Percentiles rank a stretch among this genome's conserved stretches.
These are phyloP conservation scores for Solanum arcanum DNA, from an alignment of 257 asterid genomes.

Conservation along the genomic window DNA sequence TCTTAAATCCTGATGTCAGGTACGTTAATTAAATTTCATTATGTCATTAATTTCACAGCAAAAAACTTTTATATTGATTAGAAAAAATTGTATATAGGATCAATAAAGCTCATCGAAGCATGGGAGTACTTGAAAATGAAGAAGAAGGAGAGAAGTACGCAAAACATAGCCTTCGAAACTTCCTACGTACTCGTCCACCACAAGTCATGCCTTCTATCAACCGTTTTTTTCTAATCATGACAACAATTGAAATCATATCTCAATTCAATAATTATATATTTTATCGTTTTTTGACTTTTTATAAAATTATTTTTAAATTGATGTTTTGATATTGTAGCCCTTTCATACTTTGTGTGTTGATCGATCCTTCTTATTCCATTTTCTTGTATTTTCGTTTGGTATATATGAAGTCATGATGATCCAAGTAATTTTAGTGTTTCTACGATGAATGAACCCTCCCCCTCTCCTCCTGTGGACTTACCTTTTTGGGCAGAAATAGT, in stretches of 20 bases:
- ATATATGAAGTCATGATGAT: background rate
- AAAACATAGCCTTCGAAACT: conserved; percentile 55
- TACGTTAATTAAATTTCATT: no score
- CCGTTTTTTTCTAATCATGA: conserved; percentile 40
- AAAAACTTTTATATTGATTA: no score
- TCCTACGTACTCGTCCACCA: conserved; percentile 76
- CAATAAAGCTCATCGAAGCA: conserved; percentile 39
- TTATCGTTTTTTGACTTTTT: background rate
- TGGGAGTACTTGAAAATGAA: conserved; percentile 49
- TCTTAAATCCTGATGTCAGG: conserved; percentile 77
- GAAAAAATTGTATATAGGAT: conserved; percentile 22
- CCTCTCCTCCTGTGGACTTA: background rate
- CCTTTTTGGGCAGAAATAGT: background rate
- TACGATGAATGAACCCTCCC: background rate
- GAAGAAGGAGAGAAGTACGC: conserved; percentile 77
- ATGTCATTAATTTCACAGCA: no score
- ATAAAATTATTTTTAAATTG: no score
- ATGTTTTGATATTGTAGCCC: background rate
- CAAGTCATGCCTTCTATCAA: conserved; percentile 79
- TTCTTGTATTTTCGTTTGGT: background rate
- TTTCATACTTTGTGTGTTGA: no score
- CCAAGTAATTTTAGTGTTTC: background rate
- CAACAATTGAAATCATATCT: background rate
- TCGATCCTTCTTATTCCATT: background rate
- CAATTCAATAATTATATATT: background rate